These are phyloP conservation scores for Mesembryanthemum crystallinum DNA, from an alignment of 148 eudicot genomes.

Conservation along the genomic window DNA sequence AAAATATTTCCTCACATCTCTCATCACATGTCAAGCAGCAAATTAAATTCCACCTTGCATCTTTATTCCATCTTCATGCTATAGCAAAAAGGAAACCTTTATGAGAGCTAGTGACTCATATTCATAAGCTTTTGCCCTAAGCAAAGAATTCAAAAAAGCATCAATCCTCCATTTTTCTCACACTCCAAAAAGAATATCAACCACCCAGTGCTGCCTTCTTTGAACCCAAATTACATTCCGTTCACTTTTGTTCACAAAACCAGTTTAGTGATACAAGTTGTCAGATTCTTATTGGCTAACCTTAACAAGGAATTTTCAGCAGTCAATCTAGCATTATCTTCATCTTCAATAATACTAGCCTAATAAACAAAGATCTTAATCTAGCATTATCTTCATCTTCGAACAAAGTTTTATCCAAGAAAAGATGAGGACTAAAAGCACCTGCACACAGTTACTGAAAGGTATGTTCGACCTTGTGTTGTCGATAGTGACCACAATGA, in stretches of 20 bases:
- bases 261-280: background rate
- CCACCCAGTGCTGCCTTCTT: background rate
- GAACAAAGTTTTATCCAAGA: no score
- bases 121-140: constrained; percentile 26
- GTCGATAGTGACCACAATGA: no score
- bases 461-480: no score
- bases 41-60: constrained; percentile 5
- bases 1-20: background rate
- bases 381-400: background rate
- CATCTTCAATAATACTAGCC: no score
- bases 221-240: constrained; percentile 6
- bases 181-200: constrained; percentile 7
- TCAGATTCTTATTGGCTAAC: background rate
- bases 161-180: background rate
- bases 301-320: background rate
- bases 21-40: constrained; percentile 12
- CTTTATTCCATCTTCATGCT: background rate
- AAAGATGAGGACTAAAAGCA: no score
- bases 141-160: constrained; percentile 31
- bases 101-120: constrained; percentile 22
- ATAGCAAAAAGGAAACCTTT: constrained; percentile 18
- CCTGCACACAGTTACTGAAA: no score
- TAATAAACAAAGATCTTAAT: no score
- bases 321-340: background rate
- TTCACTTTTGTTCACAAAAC: constrained; percentile 8